phyloP scores from a whole-genome alignment of 306 rosid species.

The Abrus precatorius region DNA sequence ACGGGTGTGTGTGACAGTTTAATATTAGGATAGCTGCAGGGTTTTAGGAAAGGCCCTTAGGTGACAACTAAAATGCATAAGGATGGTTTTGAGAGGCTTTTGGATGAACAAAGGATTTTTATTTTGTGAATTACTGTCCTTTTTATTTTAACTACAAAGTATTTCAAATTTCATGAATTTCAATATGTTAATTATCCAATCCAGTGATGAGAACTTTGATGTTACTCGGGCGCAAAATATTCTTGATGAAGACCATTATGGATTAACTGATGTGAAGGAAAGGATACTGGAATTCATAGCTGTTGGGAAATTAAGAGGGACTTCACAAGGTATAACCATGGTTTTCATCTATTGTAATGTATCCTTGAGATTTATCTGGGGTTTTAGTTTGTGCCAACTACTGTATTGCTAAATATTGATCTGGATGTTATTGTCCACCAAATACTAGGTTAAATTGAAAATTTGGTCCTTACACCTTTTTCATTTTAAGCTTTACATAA shows the following conservation, averaged over 20 bases:
- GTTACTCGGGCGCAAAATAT: slow-evolving; percentile 87
- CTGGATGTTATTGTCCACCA: slow-evolving; percentile 39
- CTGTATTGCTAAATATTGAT: slow-evolving; percentile 14
- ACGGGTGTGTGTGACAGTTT: slow-evolving; percentile 14
- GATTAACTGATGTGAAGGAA: slow-evolving; percentile 95
- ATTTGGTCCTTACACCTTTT: not conserved
- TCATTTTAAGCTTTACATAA: not conserved
- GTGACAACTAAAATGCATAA: slow-evolving; percentile 29
- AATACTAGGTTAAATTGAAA: not conserved
- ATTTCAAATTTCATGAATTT: slow-evolving; percentile 9
- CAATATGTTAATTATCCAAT: slow-evolving; percentile 47
- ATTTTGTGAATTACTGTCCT: slow-evolving; percentile 24
- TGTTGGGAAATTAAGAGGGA: slow-evolving; percentile 96
- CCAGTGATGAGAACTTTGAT: slow-evolving; percentile 96
- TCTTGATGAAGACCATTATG: slow-evolving; percentile 99
- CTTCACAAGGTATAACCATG: slow-evolving; percentile 79
- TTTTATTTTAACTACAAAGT: slow-evolving; percentile 16
- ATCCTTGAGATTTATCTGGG: slow-evolving; percentile 24
- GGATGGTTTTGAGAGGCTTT: slow-evolving; percentile 18
- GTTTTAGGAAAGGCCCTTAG: slow-evolving; percentile 16
- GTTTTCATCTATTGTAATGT: slow-evolving; percentile 25
- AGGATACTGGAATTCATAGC: slow-evolving; percentile 98
- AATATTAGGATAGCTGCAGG: slow-evolving; percentile 25
- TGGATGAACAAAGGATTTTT: slow-evolving; percentile 27
- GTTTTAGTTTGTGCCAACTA: slow-evolving; percentile 28